These are phyloP conservation scores for Phytophthora vignae DNA, from an alignment of 352 stramenopile species.

Conservation along the genomic window DNA sequence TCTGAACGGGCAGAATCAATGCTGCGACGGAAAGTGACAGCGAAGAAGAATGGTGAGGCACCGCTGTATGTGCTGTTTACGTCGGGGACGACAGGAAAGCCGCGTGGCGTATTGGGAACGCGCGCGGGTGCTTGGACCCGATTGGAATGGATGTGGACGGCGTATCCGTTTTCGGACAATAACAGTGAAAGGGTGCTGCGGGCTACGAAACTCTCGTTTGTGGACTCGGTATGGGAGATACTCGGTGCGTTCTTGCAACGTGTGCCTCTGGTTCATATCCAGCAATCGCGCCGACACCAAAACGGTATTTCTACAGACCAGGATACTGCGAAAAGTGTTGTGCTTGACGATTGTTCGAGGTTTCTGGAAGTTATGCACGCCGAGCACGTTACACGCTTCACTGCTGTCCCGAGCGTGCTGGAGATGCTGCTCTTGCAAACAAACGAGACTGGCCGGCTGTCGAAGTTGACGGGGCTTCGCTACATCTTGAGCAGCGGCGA, in stretches of 20 bases:
- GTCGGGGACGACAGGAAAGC: constrained; percentile 56
- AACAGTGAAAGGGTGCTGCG: constrained; percentile 47
- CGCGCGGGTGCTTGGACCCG: constrained; percentile 48
- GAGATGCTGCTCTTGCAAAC: constrained; percentile 49
- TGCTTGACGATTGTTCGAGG: constrained; percentile 42
- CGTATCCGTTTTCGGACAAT: constrained; percentile 42
- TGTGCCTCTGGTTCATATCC: constrained; percentile 53
- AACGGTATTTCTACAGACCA: background rate
- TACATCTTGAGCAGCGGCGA: constrained; percentile 69
- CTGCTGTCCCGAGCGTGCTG: constrained; percentile 59
- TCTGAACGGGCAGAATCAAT: background rate
- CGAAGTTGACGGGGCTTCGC: constrained; percentile 29
- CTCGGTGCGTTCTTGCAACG: constrained; percentile 50
- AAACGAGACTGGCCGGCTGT: background rate
- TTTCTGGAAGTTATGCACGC: constrained; percentile 37
- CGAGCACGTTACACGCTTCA: constrained; percentile 51
- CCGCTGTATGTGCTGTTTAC: constrained; percentile 72
- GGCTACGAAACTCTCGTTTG: constrained; percentile 55
- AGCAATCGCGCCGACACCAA: background rate
- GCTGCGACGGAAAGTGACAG: background rate
- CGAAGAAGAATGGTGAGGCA: background rate
- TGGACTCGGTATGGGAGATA: constrained; percentile 69
- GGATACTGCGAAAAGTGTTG: constrained; percentile 34
- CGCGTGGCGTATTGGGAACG: constrained; percentile 61
- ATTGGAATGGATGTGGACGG: constrained; percentile 58